phyloP scores from a whole-genome alignment of 164 flowering plant genomes.

The Euptelea pleiosperma region DNA sequence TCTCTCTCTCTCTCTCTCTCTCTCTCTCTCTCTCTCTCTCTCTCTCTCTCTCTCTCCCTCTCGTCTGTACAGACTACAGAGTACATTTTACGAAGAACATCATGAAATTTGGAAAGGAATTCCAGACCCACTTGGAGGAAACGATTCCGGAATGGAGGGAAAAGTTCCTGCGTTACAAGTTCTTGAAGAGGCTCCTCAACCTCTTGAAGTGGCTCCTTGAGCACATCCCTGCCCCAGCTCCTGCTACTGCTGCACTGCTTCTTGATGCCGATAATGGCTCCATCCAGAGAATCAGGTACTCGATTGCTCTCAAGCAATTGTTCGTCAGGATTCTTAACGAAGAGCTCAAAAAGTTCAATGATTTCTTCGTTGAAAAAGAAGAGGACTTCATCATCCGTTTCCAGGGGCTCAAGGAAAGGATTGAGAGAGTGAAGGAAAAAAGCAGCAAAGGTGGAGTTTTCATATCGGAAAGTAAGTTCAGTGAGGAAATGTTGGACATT shows the following conservation, averaged over 20 bases:
- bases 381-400: constrained; percentile 74
- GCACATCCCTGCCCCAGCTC: constrained; percentile 26
- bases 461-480: constrained; percentile 54
- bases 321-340: constrained; percentile 61
- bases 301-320: constrained; percentile 50
- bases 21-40: too few species aligned
- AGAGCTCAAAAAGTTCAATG: constrained; percentile 80
- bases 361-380: constrained; percentile 83
- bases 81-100: too few species aligned
- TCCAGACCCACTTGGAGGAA: constrained; percentile 66
- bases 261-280: background rate
- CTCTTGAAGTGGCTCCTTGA: too few species aligned
- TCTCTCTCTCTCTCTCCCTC: too few species aligned
- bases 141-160: constrained; percentile 89
- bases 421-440: constrained; percentile 56
- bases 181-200: constrained; percentile 71
- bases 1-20: too few species aligned
- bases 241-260: background rate
- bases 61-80: too few species aligned
- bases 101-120: constrained; percentile 87
- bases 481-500: constrained; percentile 76
- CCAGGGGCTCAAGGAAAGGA: constrained; percentile 81
- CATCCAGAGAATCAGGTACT: background rate
- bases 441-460: constrained; percentile 36
- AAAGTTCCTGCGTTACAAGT: constrained; percentile 78